Evolutionary conservation across 225 moss, liverwort and hornwort species (phyloP).

Genomic region (Bryoerythrophyllum caledonicum): DNA sequence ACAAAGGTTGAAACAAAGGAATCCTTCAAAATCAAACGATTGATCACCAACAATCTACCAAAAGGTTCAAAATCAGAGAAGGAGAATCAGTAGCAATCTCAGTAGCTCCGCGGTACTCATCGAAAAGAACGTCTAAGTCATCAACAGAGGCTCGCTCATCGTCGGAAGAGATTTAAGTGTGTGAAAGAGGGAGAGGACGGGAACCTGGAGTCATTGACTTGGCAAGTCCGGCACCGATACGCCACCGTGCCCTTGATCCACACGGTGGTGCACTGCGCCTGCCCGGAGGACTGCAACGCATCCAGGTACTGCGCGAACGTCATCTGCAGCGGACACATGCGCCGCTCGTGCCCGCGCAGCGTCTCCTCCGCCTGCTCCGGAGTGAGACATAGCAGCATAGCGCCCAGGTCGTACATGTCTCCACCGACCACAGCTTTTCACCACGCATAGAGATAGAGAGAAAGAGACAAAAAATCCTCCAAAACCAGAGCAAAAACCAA

Average conservation of each 20-base stretch:
- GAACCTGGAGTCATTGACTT: conserved; percentile 59
- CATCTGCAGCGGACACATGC: conserved; percentile 38
- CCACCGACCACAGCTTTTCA: conserved; percentile 28
- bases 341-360: conserved; percentile 23
- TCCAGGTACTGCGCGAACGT: conserved; percentile 34
- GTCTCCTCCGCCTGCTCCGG: conserved; percentile 25
- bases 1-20: background rate
- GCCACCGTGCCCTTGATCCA: conserved; percentile 49
- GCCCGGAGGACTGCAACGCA: conserved; percentile 51
- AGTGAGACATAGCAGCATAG: conserved; percentile 5
- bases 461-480: background rate
- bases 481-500: too few relatives aligned
- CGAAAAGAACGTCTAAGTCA: background rate
- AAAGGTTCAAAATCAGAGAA: background rate
- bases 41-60: background rate
- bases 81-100: background rate
- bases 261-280: conserved; percentile 59
- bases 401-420: conserved; percentile 30
- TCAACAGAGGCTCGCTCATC: background rate
- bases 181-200: background rate
- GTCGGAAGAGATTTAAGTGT: too few relatives aligned
- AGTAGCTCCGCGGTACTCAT: background rate
- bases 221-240: conserved; percentile 57
- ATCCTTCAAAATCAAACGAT: background rate
- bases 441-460: conserved; percentile 41